Base-by-base conservation (phyloP, 345 rosid species). In the Citrus glauca region DNA sequence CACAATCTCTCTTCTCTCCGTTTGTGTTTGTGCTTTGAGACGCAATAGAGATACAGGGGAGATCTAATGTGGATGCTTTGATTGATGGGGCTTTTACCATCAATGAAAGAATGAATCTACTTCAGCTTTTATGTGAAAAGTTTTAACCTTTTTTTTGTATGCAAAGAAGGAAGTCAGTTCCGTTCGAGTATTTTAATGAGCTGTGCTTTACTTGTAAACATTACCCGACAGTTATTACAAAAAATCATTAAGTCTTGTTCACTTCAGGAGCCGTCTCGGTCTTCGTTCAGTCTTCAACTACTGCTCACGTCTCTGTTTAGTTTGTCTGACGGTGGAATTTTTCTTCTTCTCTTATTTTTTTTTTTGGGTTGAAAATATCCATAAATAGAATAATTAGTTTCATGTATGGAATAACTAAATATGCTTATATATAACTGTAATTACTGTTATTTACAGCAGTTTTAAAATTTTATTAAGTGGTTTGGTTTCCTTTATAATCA, bases 1-100 rank as follows among this genome's bases (percentile, higher is more conserved):
- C 48, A 13, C 50, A 45, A 13, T 45, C 50, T 11, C 61, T 48
- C 60, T 45, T 27, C 61, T 59, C 66, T 57, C 27, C 66, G 71
- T 77, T 45, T 37, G 55, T 77, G 50, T 76, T 37, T 61, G 5
- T 59, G 50, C 71, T 63, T 13, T 69, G 56, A 45, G 74, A 53
- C 20, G 22, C 16, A 25, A 50, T 1, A 80, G 48, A 60, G 45
- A 75, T 2, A 24, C 7, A 27, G n/a, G 25, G 37, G 70, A 53
- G 63, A 75, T 75, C 78, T 75, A 75, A 33, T 25, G 67, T 16
- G 37, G 22, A 14, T 38, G 59, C 57, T 40, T 66, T 63, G 45
- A 28, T 20, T 20, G 45, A 38, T 25, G 42, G 28, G 77, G 13
- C 7, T 59, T 27, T 27, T 28, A 11, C 17, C 0, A 13, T 62